Evolutionary conservation across 768 basidiomycete genomes (phyloP).

Genomic region (Lactarius tabidus): DNA sequence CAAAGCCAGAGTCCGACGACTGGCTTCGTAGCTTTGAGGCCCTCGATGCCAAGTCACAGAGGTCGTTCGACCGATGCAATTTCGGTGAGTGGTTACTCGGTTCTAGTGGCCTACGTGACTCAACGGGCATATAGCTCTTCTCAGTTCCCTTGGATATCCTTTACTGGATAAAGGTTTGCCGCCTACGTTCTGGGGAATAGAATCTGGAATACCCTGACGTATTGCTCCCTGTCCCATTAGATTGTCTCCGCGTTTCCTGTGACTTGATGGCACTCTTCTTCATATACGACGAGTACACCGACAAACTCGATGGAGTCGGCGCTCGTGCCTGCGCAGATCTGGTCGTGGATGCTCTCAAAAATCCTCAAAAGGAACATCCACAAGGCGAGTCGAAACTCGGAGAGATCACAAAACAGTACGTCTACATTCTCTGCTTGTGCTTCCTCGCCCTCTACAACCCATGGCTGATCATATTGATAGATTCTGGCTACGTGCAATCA

Average conservation of each 20-base stretch:
- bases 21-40: slow-evolving; percentile 40
- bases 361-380: slow-evolving; percentile 35
- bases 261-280: slow-evolving; percentile 52
- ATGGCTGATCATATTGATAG: neutral
- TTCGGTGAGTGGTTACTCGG: slow-evolving; percentile 22
- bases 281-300: slow-evolving; percentile 48
- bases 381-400: slow-evolving; percentile 37
- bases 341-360: slow-evolving; percentile 39
- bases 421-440: neutral
- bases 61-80: slow-evolving; percentile 39
- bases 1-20: slow-evolving; percentile 34
- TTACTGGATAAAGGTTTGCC: slow-evolving; percentile 31
- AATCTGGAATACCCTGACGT: neutral
- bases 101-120: neutral
- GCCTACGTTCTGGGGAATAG: neutral
- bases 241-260: slow-evolving; percentile 35
- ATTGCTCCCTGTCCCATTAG: neutral
- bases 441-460: neutral
- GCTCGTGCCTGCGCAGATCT: slow-evolving; percentile 35
- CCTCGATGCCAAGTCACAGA: slow-evolving; percentile 35
- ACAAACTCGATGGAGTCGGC: slow-evolving; percentile 33
- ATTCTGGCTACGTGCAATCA: neutral
- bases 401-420: slow-evolving; percentile 41
- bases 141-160: slow-evolving; percentile 39
- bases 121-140: slow-evolving; percentile 30